Evolutionary conservation across 495 filamentous ascomycete genomes (phyloP).

Genomic region (Aspergillus taichungensis): DNA sequence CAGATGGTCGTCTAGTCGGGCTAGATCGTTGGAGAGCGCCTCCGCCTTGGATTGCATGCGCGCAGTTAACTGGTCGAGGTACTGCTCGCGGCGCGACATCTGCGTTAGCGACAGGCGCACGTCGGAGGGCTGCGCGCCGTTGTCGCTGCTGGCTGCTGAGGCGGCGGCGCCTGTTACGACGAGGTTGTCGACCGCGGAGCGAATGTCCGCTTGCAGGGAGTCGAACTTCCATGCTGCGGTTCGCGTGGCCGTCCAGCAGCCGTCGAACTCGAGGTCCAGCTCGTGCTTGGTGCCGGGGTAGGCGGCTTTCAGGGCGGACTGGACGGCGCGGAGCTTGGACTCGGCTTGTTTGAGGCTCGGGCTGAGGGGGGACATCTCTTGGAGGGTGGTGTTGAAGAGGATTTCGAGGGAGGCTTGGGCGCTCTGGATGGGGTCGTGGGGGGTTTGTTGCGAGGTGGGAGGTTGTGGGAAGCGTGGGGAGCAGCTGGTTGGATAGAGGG

Average conservation of each 20-base stretch:
- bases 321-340: conserved; percentile 21
- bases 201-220: conserved; percentile 32
- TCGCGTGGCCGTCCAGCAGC: conserved; percentile 27
- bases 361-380: conserved; percentile 21
- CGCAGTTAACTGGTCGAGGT: conserved; percentile 28
- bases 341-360: conserved; percentile 29
- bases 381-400: conserved; percentile 26
- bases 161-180: conserved; percentile 17
- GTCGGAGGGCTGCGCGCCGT: conserved; percentile 7
- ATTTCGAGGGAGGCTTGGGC: conserved; percentile 25
- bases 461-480: conserved; percentile 8
- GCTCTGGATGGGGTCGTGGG: conserved; percentile 15
- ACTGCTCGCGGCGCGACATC: conserved; percentile 25
- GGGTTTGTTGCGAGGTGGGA: conserved; percentile 1
- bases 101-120: conserved; percentile 28
- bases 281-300: conserved; percentile 29
- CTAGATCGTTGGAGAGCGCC: conserved; percentile 24
- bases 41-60: conserved; percentile 32
- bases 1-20: conserved; percentile 34
- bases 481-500: conserved; percentile 30
- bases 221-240: conserved; percentile 30
- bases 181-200: conserved; percentile 32
- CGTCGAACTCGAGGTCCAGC: conserved; percentile 35
- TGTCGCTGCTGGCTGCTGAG: conserved; percentile 2
- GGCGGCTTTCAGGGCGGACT: conserved; percentile 20